These are phyloP conservation scores for Enterospora canceri DNA, from an alignment of 371 early-diverging fungal species.

Conservation along the genomic window DNA sequence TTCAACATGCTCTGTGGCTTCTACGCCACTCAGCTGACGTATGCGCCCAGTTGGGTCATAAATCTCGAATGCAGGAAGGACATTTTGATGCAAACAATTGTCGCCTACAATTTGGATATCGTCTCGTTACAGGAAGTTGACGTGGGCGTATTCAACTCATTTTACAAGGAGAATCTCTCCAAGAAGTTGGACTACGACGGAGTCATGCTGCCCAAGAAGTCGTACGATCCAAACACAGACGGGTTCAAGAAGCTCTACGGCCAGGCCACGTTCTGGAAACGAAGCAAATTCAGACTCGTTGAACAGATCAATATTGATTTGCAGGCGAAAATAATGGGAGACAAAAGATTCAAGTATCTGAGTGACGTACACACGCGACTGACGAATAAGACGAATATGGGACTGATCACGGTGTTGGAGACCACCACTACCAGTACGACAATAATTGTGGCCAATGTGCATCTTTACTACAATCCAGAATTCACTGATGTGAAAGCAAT, in stretches of 20 bases:
- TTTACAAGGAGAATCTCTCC: slow-evolving; percentile 63
- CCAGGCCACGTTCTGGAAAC: slow-evolving; percentile 84
- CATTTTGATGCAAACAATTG: slow-evolving; percentile 70
- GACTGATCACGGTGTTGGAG: slow-evolving; percentile 70
- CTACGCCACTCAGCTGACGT: slow-evolving; percentile 77
- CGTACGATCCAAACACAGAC: slow-evolving; percentile 61
- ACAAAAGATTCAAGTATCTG: slow-evolving; percentile 70
- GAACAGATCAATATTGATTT: slow-evolving; percentile 74
- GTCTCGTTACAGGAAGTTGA: slow-evolving; percentile 74
- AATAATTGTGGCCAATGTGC: slow-evolving; percentile 70
- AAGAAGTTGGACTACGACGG: slow-evolving; percentile 63
- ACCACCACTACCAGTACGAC: slow-evolving; percentile 6
- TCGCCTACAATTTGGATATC: slow-evolving; percentile 73
- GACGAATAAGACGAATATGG: slow-evolving; percentile 83
- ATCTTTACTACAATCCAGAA: slow-evolving; percentile 59
- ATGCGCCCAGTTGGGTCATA: slow-evolving; percentile 89
- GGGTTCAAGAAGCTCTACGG: slow-evolving; percentile 78
- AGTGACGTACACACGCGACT: slow-evolving; percentile 78
- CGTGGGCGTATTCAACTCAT: slow-evolving; percentile 58
- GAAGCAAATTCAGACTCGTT: slow-evolving; percentile 63
- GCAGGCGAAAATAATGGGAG: slow-evolving; percentile 71
- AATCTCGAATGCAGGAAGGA: slow-evolving; percentile 81
- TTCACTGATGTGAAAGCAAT: slow-evolving; percentile 89
- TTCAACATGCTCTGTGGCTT: slow-evolving; percentile 84
- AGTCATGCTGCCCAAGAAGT: slow-evolving; percentile 70